Evolutionary conservation across 768 basidiomycete species (phyloP), one percentile per base, ranked within the genome.

Genomic region (Sistotremastrum suecicum): DNA sequence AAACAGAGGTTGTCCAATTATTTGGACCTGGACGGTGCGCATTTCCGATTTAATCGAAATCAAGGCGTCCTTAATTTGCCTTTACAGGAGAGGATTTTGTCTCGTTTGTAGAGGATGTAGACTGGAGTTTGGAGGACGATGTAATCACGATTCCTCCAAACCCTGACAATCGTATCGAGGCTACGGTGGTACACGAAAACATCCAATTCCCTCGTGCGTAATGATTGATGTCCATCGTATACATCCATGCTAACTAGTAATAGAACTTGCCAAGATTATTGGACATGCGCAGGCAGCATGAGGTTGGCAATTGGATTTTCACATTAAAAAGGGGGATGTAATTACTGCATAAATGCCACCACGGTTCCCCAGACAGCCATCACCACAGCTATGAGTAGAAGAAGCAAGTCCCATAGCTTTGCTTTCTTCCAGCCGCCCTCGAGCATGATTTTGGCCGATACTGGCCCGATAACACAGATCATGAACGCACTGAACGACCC

Each of bases 81-180:
- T 5, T 32, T 11, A 6, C 39, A 79, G 87, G 75, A 5, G 51
- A 66, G 12, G 76, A 74, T 11, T 64, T 90, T 39, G 68, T 69
- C 32, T 66, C 63, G 7, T 86, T 78, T 58, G 67, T 84, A 34
- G 58, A 68, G 50, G 72, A 71, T 51, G 69, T 83, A 41, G 82
- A 76, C 20, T 90, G 87, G 87, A 60, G 66, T 12, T 50, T 74
- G 37, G 74, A 85, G 47, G 53, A 63, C 1, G 71, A 70, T 5
- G 72, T 78, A n/a, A 68, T 88, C 43, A 65, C 61, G 10, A 67
- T 90, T 45, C 87, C 88, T 28, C 72, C 78, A 39, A 90, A 89
- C 60, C 80, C 82, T 9, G 87, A 90, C 62, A 90, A 90, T 60
- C 84, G 86, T 56, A 84, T 89, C 53, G 79, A 83, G 55, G 83